Evolutionary conservation across 345 rosid species (phyloP), one percentile per base, ranked within the genome.

Genomic region (Kernera saxatilis): DNA sequence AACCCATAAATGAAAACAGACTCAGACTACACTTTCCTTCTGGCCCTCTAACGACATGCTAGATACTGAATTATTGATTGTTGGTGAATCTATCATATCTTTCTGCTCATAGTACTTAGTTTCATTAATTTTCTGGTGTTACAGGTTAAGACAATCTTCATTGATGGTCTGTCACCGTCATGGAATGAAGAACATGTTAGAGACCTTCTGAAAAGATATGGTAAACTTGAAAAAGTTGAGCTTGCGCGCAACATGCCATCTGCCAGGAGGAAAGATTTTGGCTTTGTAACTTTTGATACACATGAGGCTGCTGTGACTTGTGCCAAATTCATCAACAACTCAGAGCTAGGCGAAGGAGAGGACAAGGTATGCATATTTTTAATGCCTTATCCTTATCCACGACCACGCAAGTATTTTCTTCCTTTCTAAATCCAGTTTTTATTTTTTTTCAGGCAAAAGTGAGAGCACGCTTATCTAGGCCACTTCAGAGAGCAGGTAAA

Each of bases 161-260:
- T 94, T 69, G 98, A 94, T 79, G 93, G 99, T 19, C 81, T 94
- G 26, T 85, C 92, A 72, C 85, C 97, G 15, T 80, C 97, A 48
- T 94, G 99, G 99, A 95, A 87, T 74, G 99, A 94, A 77, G 96
- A 94, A 72, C 86, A 69, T 72, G 92, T 94, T 40, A 80, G 84
- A 22, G 85, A 86, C 40, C 79, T 89, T 49, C 72, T 91, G 27
- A 89, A 86, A 82, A 78, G 63, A 58, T 89, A 85, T 75, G 99
- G 99, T 29, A 84, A 82, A 71, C 74, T 94, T 69, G 97, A 87
- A 71, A 94, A 89, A 83, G 63, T 94, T 67, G 99, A 94, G 82
- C 99, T 94, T 86, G 96, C 99, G 1, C 85, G 98, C 56, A 94
- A 89, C 60, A 91, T 94, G 99, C 97, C 97, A 68, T 88, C 95